A percentile compares a stretch with the other conserved stretches of the same genome.
These are phyloP conservation scores for Chrysoporthe cubensis DNA, from an alignment of 2,329 filamentous ascomycete species.

Conservation along the genomic window DNA sequence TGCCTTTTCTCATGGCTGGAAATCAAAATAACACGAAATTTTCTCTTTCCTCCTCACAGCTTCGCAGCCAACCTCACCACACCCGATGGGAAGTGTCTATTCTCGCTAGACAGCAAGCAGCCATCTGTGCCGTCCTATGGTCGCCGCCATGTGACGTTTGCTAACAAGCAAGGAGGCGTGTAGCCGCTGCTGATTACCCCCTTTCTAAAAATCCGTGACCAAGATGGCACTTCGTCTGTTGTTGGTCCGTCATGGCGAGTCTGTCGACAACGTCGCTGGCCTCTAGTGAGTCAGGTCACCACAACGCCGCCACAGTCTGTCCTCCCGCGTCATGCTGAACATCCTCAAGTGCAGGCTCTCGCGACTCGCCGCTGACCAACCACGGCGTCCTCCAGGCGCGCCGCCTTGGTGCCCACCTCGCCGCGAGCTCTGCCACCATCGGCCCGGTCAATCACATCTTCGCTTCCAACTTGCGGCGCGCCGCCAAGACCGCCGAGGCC, in stretches of 20 bases:
- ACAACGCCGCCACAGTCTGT: neutral
- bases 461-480: slow-evolving; percentile 77
- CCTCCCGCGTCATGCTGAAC: slow-evolving; percentile 54
- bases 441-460: slow-evolving; percentile 66
- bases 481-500: slow-evolving; percentile 70
- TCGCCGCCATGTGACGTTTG: slow-evolving; percentile 9
- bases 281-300: slow-evolving; percentile 62
- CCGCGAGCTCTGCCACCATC: slow-evolving; percentile 34
- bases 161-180: neutral
- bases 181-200: neutral
- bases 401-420: slow-evolving; percentile 68
- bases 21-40: neutral
- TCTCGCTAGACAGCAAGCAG: neutral
- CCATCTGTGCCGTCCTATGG: neutral
- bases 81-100: neutral
- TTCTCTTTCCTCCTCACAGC: neutral
- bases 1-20: neutral
- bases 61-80: neutral
- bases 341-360: slow-evolving; percentile 67
- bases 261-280: slow-evolving; percentile 83
- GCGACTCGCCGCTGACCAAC: slow-evolving; percentile 78
- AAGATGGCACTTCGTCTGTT: slow-evolving; percentile 61
- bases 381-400: slow-evolving; percentile 82
- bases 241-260: slow-evolving; percentile 86
- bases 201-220: neutral